Base-by-base conservation (phyloP, 495 filamentous ascomycete species). In the Annulohypoxylon moriforme region DNA sequence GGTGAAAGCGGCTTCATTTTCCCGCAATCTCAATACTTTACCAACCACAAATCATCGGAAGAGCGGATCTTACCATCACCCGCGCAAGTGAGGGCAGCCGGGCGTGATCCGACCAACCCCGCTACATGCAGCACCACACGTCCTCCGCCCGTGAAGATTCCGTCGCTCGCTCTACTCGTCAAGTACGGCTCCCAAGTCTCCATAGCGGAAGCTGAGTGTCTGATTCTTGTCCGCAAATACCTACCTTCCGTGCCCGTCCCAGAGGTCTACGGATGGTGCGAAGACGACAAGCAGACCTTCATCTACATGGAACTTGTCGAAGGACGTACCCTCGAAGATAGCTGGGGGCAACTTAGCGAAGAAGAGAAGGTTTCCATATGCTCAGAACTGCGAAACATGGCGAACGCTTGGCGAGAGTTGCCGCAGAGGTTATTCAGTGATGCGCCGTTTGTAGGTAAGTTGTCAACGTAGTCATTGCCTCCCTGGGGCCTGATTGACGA, bases 301-400 rank as follows among this genome's bases (percentile, higher is more conserved):
- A 81, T 85, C 38, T 85, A 85, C 56, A 85, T 86, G 83, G 76
- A 87, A 64, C 67, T 81, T 25, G 78, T 85, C 18, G 33, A 75
- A 55, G 83, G 83, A 36, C 73, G 65, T 14, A 80, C 79, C n/a
- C 49, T 85, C 25, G 53, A 77, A 13, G 72, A 81, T 40, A 57
- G 71, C 8, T 85, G 82, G 83, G 71, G 75, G 34, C 31, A 52
- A 55, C 75, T 85, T 22, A 61, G 61, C 64, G 44, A 58, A 36
- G 20, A 66, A n/a, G 80, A 85, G n/a, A 77, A 77, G 72, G 36
- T 57, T 16, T 53, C 60, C 20, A 59, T 86, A 18, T 77, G 74
- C 67, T 47, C 74, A 60, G 75, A 85, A 58, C 74, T 86, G 68
- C 75, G 64, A 47, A 44, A 20, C 0, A 55, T 25, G 14, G 55